Evolutionary conservation across 306 rosid genomes (phyloP).

Genomic region (Trichosanthes truncata): DNA sequence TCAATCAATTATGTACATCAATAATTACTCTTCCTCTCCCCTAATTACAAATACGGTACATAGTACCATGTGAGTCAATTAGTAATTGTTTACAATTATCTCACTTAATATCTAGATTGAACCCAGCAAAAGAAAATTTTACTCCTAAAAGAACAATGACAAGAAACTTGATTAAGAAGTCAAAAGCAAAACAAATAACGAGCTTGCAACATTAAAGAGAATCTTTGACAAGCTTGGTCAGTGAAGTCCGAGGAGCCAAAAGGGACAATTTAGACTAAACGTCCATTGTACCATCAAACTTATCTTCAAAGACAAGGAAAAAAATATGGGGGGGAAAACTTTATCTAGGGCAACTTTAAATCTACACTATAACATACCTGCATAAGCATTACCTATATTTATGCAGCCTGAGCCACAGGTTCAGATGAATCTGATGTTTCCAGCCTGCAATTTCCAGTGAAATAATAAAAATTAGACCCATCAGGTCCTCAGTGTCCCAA

Average conservation of each 20-base stretch:
- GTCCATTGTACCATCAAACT: background rate
- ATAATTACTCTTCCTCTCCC: background rate
- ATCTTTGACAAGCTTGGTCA: background rate
- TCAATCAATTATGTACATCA: background rate
- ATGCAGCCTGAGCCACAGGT: slow-evolving; percentile 61
- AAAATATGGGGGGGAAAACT: background rate
- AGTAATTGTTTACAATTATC: background rate
- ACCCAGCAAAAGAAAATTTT: background rate
- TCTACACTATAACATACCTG: slow-evolving; percentile 10
- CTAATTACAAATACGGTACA: background rate
- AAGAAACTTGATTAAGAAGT: background rate
- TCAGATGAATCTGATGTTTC: slow-evolving; percentile 51
- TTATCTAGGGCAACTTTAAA: background rate
- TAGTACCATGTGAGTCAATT: background rate
- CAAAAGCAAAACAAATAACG: background rate
- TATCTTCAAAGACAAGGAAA: background rate
- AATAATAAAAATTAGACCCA: background rate
- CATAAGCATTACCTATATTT: slow-evolving; percentile 16
- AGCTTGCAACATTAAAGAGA: background rate
- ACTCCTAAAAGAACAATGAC: background rate
- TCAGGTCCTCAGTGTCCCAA: background rate
- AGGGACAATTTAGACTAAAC: background rate
- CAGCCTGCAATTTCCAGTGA: slow-evolving; percentile 39
- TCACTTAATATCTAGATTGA: background rate
- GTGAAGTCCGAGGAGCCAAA: background rate